These are phyloP conservation scores for Coniella lustricola DNA, from an alignment of 2,329 filamentous ascomycete species.

Conservation along the genomic window DNA sequence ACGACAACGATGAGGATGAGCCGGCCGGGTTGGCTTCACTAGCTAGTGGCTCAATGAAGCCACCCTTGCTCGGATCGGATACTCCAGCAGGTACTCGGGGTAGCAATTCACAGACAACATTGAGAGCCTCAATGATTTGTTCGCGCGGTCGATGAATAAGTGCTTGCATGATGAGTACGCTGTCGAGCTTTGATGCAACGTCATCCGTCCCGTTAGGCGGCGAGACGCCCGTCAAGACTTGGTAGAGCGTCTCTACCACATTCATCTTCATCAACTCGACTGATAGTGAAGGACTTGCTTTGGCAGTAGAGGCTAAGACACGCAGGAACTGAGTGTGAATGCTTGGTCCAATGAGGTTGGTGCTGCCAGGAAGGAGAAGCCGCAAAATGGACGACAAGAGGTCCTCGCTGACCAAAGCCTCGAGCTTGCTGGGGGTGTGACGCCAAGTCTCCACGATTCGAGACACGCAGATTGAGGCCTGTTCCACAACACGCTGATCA, in stretches of 20 bases:
- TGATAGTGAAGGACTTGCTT: slow-evolving; percentile 79
- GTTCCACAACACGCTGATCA: slow-evolving; percentile 94
- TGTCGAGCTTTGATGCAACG: slow-evolving; percentile 81
- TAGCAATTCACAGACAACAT: slow-evolving; percentile 92
- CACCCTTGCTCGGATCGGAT: slow-evolving; percentile 34
- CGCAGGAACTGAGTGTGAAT: slow-evolving; percentile 96
- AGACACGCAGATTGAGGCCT: slow-evolving; percentile 91
- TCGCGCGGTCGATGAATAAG: slow-evolving; percentile 92
- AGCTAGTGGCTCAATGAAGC: slow-evolving; percentile 36
- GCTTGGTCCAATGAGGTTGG: slow-evolving; percentile 86
- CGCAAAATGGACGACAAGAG: slow-evolving; percentile 79
- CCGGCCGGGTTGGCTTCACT: slow-evolving; percentile 33
- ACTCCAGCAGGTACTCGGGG: slow-evolving; percentile 59
- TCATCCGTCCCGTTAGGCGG: slow-evolving; percentile 74
- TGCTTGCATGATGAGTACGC: slow-evolving; percentile 97
- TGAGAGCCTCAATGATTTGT: slow-evolving; percentile 93
- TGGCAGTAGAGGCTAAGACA: slow-evolving; percentile 82
- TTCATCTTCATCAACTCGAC: slow-evolving; percentile 93
- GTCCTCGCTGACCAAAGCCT: slow-evolving; percentile 85
- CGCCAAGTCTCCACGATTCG: slow-evolving; percentile 97
- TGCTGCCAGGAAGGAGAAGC: slow-evolving; percentile 84
- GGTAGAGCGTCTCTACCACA: slow-evolving; percentile 93
- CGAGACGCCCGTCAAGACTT: slow-evolving; percentile 93
- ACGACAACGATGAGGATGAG: slow-evolving; percentile 27
- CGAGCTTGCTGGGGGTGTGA: slow-evolving; percentile 76